phyloP scores from a whole-genome alignment of 176 grass and related monocot species.

The Oryza rufipogon region DNA sequence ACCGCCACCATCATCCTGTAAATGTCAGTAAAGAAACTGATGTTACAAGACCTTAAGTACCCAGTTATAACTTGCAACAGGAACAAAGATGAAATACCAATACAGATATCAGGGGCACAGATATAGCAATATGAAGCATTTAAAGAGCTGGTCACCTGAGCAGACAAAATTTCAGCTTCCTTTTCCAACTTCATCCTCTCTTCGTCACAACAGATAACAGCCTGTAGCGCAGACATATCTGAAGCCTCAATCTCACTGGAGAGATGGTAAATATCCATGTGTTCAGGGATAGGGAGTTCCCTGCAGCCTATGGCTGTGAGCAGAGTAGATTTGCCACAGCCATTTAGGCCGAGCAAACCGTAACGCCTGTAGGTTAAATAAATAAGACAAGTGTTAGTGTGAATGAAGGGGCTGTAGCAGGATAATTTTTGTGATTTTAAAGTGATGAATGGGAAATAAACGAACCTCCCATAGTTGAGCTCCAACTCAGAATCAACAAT shows the following conservation, averaged over 20 bases:
- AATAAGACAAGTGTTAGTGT: conserved; percentile 13
- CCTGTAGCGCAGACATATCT: conserved; percentile 87
- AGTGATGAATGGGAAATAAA: background rate
- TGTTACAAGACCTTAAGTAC: conserved; percentile 12
- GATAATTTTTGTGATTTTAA: background rate
- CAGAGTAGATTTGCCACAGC: conserved; percentile 96
- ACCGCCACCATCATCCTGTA: conserved; percentile 78
- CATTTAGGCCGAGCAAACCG: conserved; percentile 94
- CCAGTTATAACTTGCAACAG: background rate
- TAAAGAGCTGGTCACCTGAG: conserved; percentile 53
- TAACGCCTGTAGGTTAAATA: conserved; percentile 67
- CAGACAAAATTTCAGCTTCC: conserved; percentile 78
- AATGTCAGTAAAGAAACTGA: background rate
- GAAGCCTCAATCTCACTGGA: conserved; percentile 90
- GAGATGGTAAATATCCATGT: conserved; percentile 98
- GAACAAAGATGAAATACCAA: background rate
- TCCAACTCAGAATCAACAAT: conserved; percentile 98
- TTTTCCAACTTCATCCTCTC: conserved; percentile 87
- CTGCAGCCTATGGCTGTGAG: conserved; percentile 81
- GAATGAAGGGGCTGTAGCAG: background rate
- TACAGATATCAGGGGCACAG: background rate
- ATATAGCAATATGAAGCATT: background rate
- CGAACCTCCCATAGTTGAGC: conserved; percentile 87
- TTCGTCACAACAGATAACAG: conserved; percentile 92
- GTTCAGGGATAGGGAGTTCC: conserved; percentile 92